Conservation (phyloP, 176 grass and related monocot species). For the Ensete ventricosum region DNA sequence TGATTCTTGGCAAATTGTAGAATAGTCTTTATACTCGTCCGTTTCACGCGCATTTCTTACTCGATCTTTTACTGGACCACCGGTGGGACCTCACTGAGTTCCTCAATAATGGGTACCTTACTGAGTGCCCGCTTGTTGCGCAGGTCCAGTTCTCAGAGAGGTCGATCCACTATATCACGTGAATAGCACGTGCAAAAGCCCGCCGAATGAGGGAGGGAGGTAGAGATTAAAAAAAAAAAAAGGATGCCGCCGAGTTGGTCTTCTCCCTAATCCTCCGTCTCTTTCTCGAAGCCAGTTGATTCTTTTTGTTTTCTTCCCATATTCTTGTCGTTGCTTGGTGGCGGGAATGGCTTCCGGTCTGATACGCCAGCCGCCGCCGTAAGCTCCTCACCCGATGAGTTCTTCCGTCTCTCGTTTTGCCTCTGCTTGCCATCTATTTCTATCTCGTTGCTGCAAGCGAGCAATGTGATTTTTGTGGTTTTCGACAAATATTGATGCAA, state of each 20-base stretch:
- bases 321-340: neutral
- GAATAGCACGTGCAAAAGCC: neutral
- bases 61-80: no score
- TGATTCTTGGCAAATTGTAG: no score
- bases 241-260: neutral
- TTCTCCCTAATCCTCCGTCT: neutral
- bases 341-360: neutral
- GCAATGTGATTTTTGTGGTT: neutral
- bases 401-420: no score
- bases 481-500: no score
- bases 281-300: neutral
- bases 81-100: no score
- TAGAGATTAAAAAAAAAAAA: neutral
- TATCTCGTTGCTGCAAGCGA: neutral
- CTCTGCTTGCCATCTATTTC: neutral
- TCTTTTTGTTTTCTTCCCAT: neutral
- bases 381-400: neutral
- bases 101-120: no score
- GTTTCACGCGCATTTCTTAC: no score
- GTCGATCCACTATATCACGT: neutral
- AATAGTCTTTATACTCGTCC: no score
- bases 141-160: no score
- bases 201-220: neutral
- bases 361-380: neutral
- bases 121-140: no score